Evolutionary conservation across 2,329 filamentous ascomycete species (phyloP).

Genomic region (Exophiala calicioides): DNA sequence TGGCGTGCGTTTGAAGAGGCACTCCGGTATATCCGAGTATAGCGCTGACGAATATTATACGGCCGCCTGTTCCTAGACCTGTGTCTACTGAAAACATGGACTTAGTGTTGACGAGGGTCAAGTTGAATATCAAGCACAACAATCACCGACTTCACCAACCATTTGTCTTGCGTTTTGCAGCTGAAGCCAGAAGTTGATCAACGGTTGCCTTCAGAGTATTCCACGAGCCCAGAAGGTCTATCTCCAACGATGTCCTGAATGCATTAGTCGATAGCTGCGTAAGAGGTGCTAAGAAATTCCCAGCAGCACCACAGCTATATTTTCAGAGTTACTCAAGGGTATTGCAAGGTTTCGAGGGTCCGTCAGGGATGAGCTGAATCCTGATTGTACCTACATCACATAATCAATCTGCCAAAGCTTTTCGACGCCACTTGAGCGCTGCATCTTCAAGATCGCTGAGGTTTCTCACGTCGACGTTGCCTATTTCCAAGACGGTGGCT

Average conservation of each 20-base stretch:
- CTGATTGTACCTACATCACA: slow-evolving; percentile 67
- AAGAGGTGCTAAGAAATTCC: slow-evolving; percentile 16
- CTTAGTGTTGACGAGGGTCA: neutral
- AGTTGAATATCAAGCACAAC: too few species aligned
- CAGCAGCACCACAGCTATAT: slow-evolving; percentile 18
- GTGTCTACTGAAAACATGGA: neutral
- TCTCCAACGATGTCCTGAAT: slow-evolving; percentile 19
- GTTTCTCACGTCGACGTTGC: slow-evolving; percentile 70
- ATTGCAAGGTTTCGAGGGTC: too few species aligned
- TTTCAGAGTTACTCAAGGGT: too few species aligned
- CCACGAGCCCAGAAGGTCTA: slow-evolving; percentile 16
- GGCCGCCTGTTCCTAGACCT: slow-evolving; percentile 58
- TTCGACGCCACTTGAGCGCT: slow-evolving; percentile 72
- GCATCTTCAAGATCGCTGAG: slow-evolving; percentile 68
- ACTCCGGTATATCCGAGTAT: slow-evolving; percentile 87
- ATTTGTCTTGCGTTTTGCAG: slow-evolving; percentile 2
- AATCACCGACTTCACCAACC: neutral
- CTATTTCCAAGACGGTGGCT: slow-evolving; percentile 81
- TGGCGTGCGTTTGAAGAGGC: slow-evolving; percentile 82
- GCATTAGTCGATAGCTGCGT: slow-evolving; percentile 13
- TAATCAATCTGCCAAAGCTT: slow-evolving; percentile 87
- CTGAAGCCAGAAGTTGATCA: slow-evolving; percentile 16
- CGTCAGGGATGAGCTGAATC: too few species aligned
- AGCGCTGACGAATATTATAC: slow-evolving; percentile 85
- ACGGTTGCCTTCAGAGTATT: slow-evolving; percentile 16